Evolutionary conservation across 2,329 filamentous ascomycete species (phyloP), one percentile per base, ranked within the genome.

Genomic region (Sclerotinia spermophila): DNA sequence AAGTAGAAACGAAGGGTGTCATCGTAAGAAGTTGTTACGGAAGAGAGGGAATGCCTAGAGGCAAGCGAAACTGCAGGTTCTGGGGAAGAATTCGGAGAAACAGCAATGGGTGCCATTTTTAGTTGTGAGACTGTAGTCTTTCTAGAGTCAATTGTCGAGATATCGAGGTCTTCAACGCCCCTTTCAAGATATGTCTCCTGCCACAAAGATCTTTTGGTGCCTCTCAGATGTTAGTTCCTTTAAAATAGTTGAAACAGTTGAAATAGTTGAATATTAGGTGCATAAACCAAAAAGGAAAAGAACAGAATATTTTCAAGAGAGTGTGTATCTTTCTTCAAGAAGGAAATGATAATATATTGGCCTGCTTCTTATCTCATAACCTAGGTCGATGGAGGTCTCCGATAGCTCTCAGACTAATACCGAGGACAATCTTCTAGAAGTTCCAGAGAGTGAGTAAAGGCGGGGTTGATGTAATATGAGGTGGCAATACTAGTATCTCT

Each of bases 1-100:
- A 99, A 88, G 80, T 94, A 98, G 84, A 98, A 98, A 27, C 91
- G 87, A 71, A 98, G 84, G 1, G 92, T 95, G 80, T 97, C 93
- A 78, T 97, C 91, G 81, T 93, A 98, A 61, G 86, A 81, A 68
- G 90, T 89, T 1, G 92, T 96, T 66, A 97, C 81, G 27, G 87
- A 82, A 58, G 85, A 81, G 51, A 92, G 82, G 56, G 84, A 73
- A n/a, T 76, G 75, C 35, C 71, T 74, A 21, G 75, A 75, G 21
- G 74, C 73, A 27, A 48, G 53, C 8, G 74, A 72, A 30, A 75
- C 73, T 13, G 77, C 79, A 24, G 80, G 73, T 33, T 79, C 71
- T 8, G 79, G 76, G 3, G 44, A 53, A 21, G 19, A 73, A 73
- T 84, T 82, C 35, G 86, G 84, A 35, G 85, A 84, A 74, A 88